phyloP scores from a whole-genome alignment of 352 stramenopile genomes.

The Globisporangium emineosum region DNA sequence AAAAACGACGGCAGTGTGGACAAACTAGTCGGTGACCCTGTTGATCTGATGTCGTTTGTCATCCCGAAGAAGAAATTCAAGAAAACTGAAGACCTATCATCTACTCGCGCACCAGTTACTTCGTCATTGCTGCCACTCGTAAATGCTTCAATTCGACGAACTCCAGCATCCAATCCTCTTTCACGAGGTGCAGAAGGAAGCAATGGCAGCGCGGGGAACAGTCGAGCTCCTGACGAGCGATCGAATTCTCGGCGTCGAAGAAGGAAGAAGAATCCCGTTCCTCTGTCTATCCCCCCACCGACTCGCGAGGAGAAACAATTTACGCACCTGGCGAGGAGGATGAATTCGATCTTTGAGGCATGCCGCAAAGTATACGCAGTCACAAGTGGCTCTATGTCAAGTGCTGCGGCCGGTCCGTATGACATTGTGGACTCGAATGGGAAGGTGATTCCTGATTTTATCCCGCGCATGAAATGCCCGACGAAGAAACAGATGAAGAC shows the following conservation, averaged over 20 bases:
- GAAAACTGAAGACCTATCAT: background rate
- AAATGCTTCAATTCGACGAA: conserved; percentile 7
- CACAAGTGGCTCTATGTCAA: conserved; percentile 12
- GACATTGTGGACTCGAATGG: conserved; percentile 15
- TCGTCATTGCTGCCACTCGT: conserved; percentile 2
- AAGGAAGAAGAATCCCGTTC: conserved; percentile 49
- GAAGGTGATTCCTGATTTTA: conserved; percentile 13
- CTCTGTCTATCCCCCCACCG: conserved; percentile 23
- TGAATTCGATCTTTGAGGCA: conserved; percentile 50
- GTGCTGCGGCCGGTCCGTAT: conserved; percentile 11
- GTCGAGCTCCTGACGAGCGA: background rate
- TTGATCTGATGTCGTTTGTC: conserved; percentile 34
- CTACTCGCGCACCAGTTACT: background rate
- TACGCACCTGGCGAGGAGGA: conserved; percentile 47
- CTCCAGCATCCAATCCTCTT: conserved; percentile 13
- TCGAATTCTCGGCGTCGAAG: background rate
- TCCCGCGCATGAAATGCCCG: conserved; percentile 19
- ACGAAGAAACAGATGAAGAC: conserved; percentile 23
- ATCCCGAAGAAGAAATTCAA: conserved; percentile 40
- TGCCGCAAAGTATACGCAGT: conserved; percentile 7
- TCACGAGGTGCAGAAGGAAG: background rate
- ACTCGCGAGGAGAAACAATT: conserved; percentile 38
- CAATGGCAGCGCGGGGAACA: background rate
- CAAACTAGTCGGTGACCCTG: background rate
- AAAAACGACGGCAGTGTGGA: background rate